Percentiles rank a stretch among this genome's conserved stretches.
phyloP scores from a whole-genome alignment of 495 filamentous ascomycete species.

The Aspergillus olivimuriae region DNA sequence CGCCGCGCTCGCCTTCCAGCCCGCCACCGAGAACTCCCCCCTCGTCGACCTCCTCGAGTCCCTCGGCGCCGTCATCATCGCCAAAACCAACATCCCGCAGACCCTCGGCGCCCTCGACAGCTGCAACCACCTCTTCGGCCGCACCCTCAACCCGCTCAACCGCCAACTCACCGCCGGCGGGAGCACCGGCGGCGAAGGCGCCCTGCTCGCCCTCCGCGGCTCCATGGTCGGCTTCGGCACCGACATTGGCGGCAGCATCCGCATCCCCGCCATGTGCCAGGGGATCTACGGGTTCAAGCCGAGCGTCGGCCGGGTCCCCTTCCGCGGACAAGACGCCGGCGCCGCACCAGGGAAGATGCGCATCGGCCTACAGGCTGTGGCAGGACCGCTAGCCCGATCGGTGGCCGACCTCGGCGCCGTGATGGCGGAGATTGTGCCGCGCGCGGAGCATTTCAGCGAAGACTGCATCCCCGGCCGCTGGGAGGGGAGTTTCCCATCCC shows the following conservation, averaged over 20 bases:
- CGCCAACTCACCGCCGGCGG: constrained; percentile 52
- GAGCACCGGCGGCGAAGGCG: constrained; percentile 62
- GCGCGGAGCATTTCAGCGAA: constrained; percentile 38
- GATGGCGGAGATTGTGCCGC: constrained; percentile 45
- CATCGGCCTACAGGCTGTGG: constrained; percentile 39
- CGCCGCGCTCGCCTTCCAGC: constrained; percentile 44
- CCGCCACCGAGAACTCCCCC: constrained; percentile 38
- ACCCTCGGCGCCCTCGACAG: constrained; percentile 37
- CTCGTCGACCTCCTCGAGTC: constrained; percentile 34
- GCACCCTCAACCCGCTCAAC: constrained; percentile 59
- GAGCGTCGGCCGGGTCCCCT: constrained; percentile 50
- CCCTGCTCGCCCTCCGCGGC: constrained; percentile 54
- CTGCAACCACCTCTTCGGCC: constrained; percentile 47
- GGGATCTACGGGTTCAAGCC: constrained; percentile 57
- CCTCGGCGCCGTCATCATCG: constrained; percentile 51
- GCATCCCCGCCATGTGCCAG: constrained; percentile 54
- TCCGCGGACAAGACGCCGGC: constrained; percentile 39
- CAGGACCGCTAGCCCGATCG: constrained; percentile 43
- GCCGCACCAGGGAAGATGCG: constrained; percentile 31
- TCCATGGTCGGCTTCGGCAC: constrained; percentile 62
- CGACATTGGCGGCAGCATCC: constrained; percentile 57
- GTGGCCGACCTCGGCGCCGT: constrained; percentile 41
- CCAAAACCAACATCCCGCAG: constrained; percentile 63
- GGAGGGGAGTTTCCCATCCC: constrained; percentile 22
- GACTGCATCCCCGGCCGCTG: constrained; percentile 48